A percentile compares a stretch with the other conserved stretches of the same genome.
Evolutionary conservation across 257 asterid genomes (phyloP).

Genomic region (Penstemon barbatus): DNA sequence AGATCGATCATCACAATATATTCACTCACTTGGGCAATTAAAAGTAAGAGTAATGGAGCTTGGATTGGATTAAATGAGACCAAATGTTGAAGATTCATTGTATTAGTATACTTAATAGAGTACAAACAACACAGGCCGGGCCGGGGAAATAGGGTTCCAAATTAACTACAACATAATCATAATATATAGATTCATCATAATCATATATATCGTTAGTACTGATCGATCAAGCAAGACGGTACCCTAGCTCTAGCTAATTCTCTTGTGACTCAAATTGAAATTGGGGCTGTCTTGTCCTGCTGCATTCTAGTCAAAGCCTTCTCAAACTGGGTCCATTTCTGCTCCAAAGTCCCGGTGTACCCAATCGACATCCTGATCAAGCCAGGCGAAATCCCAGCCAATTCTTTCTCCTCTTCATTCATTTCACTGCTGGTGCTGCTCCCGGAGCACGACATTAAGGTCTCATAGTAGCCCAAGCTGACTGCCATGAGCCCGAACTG

Average conservation of each 20-base stretch:
- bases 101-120: no score
- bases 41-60: no score
- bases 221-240: no score
- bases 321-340: constrained; percentile 89
- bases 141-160: no score
- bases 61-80: no score
- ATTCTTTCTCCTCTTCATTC: constrained; percentile 61
- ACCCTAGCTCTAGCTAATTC: neutral
- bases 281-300: constrained; percentile 20
- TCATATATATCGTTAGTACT: no score
- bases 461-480: constrained; percentile 90
- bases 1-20: no score
- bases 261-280: constrained; percentile 29
- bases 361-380: constrained; percentile 85
- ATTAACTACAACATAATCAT: no score
- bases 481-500: constrained; percentile 95
- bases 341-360: constrained; percentile 75
- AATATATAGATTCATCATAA: no score
- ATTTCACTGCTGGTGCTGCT: constrained; percentile 93
- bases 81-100: no score
- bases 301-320: constrained; percentile 64
- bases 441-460: constrained; percentile 93
- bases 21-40: no score
- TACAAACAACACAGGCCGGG: no score
- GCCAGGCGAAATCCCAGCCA: constrained; percentile 90